Evolutionary conservation across 140 eudicot genomes (phyloP).

Genomic region (Stevia rebaudiana): DNA sequence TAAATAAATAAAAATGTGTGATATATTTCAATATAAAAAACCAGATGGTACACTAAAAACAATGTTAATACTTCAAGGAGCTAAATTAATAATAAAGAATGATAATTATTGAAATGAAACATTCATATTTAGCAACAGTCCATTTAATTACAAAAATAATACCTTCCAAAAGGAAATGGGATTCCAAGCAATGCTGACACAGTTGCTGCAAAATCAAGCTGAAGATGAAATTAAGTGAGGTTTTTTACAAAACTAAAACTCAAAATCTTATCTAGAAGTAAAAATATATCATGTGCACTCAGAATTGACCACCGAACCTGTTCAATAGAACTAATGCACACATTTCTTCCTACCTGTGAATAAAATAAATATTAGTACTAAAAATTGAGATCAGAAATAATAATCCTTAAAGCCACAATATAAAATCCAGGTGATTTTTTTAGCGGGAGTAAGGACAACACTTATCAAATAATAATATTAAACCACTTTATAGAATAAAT

Average conservation of each 20-base stretch:
- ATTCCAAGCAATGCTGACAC: slow-evolving; percentile 89
- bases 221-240: slow-evolving; percentile 37
- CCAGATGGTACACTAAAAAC: neutral
- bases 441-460: neutral
- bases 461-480: neutral
- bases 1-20: slow-evolving; percentile 18
- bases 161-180: slow-evolving; percentile 99
- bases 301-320: slow-evolving; percentile 50
- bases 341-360: slow-evolving; percentile 62
- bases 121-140: neutral
- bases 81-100: neutral
- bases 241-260: slow-evolving; percentile 9
- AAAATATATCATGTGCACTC: neutral
- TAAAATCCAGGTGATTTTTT: neutral
- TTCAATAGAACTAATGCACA: slow-evolving; percentile 62
- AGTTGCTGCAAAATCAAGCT: slow-evolving; percentile 97
- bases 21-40: neutral
- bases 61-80: neutral
- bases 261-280: neutral
- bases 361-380: slow-evolving; percentile 9
- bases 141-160: neutral
- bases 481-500: neutral
- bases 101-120: neutral
- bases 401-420: neutral
- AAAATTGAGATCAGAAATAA: neutral